phyloP scores from a whole-genome alignment of 495 filamentous ascomycete genomes.

The Penicillium simplicissimum region DNA sequence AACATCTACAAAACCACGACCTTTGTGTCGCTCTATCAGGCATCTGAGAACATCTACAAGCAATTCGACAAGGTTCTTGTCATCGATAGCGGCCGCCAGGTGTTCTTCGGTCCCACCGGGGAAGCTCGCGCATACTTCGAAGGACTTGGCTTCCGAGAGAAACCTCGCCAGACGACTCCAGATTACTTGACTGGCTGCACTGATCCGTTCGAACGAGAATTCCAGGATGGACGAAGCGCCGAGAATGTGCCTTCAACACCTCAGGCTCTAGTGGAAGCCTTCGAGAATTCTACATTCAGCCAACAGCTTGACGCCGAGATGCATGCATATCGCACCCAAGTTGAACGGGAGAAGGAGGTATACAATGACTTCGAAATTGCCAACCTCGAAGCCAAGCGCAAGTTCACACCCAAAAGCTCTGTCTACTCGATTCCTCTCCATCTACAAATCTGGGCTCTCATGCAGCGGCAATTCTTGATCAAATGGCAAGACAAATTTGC shows the following conservation, averaged over 20 bases:
- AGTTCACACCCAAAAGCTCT: slow-evolving; percentile 62
- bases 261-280: slow-evolving; percentile 64
- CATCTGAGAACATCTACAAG: slow-evolving; percentile 79
- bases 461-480: slow-evolving; percentile 79
- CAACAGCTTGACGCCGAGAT: slow-evolving; percentile 64
- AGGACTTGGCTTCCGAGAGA: slow-evolving; percentile 72
- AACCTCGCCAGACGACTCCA: slow-evolving; percentile 79
- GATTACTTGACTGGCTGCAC: slow-evolving; percentile 87
- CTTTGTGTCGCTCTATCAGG: slow-evolving; percentile 82
- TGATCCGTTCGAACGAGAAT: slow-evolving; percentile 79
- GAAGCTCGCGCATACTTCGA: slow-evolving; percentile 81
- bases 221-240: slow-evolving; percentile 60
- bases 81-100: slow-evolving; percentile 74
- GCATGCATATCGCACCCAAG: slow-evolving; percentile 58
- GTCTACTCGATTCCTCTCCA: slow-evolving; percentile 82
- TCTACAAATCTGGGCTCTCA: slow-evolving; percentile 77
- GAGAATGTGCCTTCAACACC: slow-evolving; percentile 67
- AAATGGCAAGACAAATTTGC: slow-evolving; percentile 84
- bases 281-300: slow-evolving; percentile 61
- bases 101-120: slow-evolving; percentile 73
- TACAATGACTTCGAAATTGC: slow-evolving; percentile 78
- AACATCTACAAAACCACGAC: slow-evolving; percentile 78
- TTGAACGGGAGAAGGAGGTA: slow-evolving; percentile 61
- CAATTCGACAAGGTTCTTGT: slow-evolving; percentile 88
- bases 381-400: slow-evolving; percentile 73